A percentile compares a stretch with the other conserved stretches of the same genome.
Conservation (phyloP, 768 basidiomycete genomes). For the Suillus luteus region DNA sequence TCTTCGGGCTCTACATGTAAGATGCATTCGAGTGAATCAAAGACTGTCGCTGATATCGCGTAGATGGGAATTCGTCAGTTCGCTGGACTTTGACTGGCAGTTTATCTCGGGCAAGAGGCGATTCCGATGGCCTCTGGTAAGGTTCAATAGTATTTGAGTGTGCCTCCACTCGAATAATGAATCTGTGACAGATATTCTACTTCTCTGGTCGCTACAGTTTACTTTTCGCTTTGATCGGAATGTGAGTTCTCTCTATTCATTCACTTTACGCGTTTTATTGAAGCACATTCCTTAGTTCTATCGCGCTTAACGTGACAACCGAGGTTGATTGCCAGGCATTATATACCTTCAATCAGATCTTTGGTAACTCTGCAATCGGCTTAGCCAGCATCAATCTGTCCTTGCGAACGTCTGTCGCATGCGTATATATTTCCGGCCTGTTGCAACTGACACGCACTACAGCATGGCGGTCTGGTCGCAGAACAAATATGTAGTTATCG, state of each 20-base stretch:
- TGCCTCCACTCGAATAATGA: conserved; percentile 2
- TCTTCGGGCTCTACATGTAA: conserved; percentile 63
- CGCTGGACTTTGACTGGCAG: conserved; percentile 65
- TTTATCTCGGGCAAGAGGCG: conserved; percentile 54
- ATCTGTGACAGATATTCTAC: conserved; percentile 54
- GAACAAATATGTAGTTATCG: conserved; percentile 50
- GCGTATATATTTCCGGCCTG: neutral
- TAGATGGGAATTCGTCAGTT: conserved; percentile 71
- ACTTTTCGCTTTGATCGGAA: conserved; percentile 65
- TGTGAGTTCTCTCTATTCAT: conserved; percentile 44
- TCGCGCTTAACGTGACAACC: conserved; percentile 60
- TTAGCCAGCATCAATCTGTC: conserved; percentile 73
- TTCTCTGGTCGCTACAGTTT: conserved; percentile 69
- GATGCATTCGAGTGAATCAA: conserved; percentile 23
- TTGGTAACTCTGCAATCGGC: conserved; percentile 68
- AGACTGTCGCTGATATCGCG: conserved; percentile 15
- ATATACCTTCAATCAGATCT: conserved; percentile 67
- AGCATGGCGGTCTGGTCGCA: conserved; percentile 77
- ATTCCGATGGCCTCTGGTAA: conserved; percentile 71
- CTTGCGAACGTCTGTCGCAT: conserved; percentile 56
- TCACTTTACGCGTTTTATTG: neutral
- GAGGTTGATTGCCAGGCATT: conserved; percentile 65
- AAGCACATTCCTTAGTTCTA: conserved; percentile 39
- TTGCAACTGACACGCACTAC: neutral
- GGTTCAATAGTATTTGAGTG: conserved; percentile 13